phyloP scores from a whole-genome alignment of 1,284 basidiomycete species.

The Irpex lacteus region DNA sequence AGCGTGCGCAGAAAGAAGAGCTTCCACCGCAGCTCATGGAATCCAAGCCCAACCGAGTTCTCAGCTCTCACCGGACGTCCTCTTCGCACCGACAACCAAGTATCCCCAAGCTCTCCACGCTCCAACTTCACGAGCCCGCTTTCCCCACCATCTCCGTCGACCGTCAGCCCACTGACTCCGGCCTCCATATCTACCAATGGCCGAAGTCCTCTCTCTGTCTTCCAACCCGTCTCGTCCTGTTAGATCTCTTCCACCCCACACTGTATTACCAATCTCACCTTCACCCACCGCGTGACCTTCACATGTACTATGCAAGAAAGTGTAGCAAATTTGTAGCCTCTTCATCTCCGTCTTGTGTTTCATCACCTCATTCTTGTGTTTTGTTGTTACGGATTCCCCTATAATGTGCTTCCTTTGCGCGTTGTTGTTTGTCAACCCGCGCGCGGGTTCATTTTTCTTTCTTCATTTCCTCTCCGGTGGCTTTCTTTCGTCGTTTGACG shows the following conservation, averaged over 20 bases:
- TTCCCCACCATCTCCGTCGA: conserved; percentile 5
- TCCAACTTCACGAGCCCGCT: neutral
- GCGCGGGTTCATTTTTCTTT: neutral
- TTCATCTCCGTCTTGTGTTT: neutral
- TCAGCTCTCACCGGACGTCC: neutral
- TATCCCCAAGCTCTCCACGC: neutral
- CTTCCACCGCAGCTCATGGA: conserved; percentile 57
- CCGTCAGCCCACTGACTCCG: conserved; percentile 10
- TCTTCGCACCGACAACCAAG: neutral
- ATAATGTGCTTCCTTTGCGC: neutral
- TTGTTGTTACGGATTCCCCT: neutral
- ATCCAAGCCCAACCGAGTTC: conserved; percentile 26
- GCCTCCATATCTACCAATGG: neutral
- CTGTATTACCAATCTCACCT: conserved; percentile 2
- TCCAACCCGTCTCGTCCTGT: conserved; percentile 1
- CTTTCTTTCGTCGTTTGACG: neutral
- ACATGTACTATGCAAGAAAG: conserved; percentile 1
- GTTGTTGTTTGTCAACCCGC: neutral
- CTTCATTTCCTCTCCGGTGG: neutral
- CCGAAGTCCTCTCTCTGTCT: neutral
- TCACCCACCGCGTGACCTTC: neutral
- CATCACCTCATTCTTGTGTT: neutral
- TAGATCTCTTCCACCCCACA: neutral
- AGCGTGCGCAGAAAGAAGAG: conserved; percentile 55
- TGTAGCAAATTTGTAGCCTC: conserved; percentile 3